Evolutionary conservation across 208 protist species (phyloP).

Genomic region (Leishmania mexicana): DNA sequence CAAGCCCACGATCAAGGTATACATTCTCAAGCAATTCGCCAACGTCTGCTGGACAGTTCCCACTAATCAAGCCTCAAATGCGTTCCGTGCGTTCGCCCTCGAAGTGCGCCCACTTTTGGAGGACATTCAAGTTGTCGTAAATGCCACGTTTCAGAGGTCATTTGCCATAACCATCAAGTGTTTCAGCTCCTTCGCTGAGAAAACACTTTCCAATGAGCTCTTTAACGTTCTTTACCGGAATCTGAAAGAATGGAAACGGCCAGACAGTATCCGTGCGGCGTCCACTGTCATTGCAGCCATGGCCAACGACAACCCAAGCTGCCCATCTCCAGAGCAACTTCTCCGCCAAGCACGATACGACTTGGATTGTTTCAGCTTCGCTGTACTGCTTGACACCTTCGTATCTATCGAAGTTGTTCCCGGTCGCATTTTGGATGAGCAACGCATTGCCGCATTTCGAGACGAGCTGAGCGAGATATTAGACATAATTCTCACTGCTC

Average conservation of each 20-base stretch:
- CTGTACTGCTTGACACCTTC: slow-evolving; percentile 21
- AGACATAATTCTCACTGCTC: neutral
- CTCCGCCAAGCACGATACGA: slow-evolving; percentile 15
- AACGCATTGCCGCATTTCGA: slow-evolving; percentile 13
- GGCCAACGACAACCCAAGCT: neutral
- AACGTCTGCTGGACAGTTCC: slow-evolving; percentile 41
- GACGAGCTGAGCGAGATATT: slow-evolving; percentile 9
- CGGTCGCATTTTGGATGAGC: neutral
- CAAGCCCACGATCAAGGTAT: slow-evolving; percentile 29
- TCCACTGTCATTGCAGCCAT: slow-evolving; percentile 5
- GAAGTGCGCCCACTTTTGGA: slow-evolving; percentile 32
- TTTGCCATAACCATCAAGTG: slow-evolving; percentile 29
- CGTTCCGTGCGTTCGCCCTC: slow-evolving; percentile 46
- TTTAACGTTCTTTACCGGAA: slow-evolving; percentile 20
- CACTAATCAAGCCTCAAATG: slow-evolving; percentile 38
- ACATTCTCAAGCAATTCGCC: slow-evolving; percentile 52
- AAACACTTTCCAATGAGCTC: slow-evolving; percentile 20
- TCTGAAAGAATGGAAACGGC: slow-evolving; percentile 23
- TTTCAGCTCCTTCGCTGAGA: slow-evolving; percentile 25
- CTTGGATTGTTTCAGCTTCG: slow-evolving; percentile 11
- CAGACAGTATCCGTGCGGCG: slow-evolving; percentile 21
- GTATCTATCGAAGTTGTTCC: neutral
- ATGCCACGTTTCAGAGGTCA: slow-evolving; percentile 35
- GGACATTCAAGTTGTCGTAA: slow-evolving; percentile 34
- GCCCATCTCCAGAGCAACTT: slow-evolving; percentile 6